Conservation (phyloP, 208 protist genomes). For the Acanthamoeba culbertsoni region DNA sequence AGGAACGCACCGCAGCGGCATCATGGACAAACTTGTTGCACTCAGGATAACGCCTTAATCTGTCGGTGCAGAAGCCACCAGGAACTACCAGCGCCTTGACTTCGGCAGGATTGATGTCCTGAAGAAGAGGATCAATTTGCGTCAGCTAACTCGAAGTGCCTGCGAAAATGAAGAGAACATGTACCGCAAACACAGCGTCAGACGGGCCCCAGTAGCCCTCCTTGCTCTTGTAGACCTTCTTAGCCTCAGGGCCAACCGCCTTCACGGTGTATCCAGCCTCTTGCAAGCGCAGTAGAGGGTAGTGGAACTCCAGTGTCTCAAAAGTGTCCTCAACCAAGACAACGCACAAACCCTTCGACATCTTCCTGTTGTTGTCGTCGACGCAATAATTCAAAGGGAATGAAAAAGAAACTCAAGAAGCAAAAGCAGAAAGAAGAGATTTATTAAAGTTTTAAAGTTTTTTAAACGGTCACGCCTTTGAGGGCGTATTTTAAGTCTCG, state of each 20-base stretch:
- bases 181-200: slow-evolving; percentile 10
- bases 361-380: slow-evolving; percentile 40
- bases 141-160: not conserved
- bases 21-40: slow-evolving; percentile 60
- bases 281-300: slow-evolving; percentile 55
- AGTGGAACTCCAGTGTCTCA: slow-evolving; percentile 66
- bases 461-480: not conserved
- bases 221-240: slow-evolving; percentile 67
- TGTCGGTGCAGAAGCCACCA: slow-evolving; percentile 67
- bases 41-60: slow-evolving; percentile 52
- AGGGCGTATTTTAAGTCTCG: not conserved
- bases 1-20: not conserved
- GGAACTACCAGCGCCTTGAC: slow-evolving; percentile 59
- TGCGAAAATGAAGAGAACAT: not conserved
- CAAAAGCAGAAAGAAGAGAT: not conserved
- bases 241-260: slow-evolving; percentile 50
- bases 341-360: slow-evolving; percentile 71
- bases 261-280: slow-evolving; percentile 66
- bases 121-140: not conserved
- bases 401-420: not conserved
- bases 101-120: slow-evolving; percentile 55
- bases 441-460: not conserved
- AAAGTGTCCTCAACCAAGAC: slow-evolving; percentile 65
- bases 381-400: too few species aligned
- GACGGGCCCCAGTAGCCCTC: slow-evolving; percentile 66